Evolutionary conservation across 148 eudicot genomes (phyloP).

Genomic region (Limonium bicolor): DNA sequence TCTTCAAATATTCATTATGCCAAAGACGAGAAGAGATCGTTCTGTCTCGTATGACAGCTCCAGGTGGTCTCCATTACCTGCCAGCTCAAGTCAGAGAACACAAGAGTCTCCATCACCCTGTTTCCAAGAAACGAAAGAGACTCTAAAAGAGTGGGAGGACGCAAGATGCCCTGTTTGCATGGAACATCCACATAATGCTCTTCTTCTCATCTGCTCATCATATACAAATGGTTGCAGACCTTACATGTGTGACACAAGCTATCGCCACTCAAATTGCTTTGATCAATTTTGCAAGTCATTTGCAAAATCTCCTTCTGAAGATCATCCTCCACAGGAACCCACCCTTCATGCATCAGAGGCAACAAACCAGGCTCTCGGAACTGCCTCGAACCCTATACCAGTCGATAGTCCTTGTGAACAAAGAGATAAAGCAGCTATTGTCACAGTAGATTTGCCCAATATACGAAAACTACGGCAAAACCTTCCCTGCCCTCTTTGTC

Average conservation of each 20-base stretch:
- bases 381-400: not conserved
- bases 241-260: conserved; percentile 92
- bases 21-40: conserved; percentile 59
- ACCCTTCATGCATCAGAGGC: conserved; percentile 11
- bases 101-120: conserved; percentile 19
- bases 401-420: conserved; percentile 17
- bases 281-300: conserved; percentile 69
- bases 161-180: conserved; percentile 94
- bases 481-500: conserved; percentile 79
- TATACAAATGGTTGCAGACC: conserved; percentile 88
- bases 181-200: conserved; percentile 96
- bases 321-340: conserved; percentile 13
- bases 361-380: no score
- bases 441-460: conserved; percentile 16
- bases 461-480: conserved; percentile 30
- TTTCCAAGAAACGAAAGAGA: conserved; percentile 32
- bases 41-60: conserved; percentile 44
- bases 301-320: conserved; percentile 16
- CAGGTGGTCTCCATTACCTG: conserved; percentile 35
- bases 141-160: conserved; percentile 80
- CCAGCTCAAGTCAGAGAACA: conserved; percentile 44
- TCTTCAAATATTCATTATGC: no score
- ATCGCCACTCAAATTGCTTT: conserved; percentile 90
- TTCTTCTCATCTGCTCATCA: conserved; percentile 74
- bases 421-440: conserved; percentile 17